Evolutionary conservation across 2,329 filamentous ascomycete genomes (phyloP).

Genomic region (Xylariaceae sp.): DNA sequence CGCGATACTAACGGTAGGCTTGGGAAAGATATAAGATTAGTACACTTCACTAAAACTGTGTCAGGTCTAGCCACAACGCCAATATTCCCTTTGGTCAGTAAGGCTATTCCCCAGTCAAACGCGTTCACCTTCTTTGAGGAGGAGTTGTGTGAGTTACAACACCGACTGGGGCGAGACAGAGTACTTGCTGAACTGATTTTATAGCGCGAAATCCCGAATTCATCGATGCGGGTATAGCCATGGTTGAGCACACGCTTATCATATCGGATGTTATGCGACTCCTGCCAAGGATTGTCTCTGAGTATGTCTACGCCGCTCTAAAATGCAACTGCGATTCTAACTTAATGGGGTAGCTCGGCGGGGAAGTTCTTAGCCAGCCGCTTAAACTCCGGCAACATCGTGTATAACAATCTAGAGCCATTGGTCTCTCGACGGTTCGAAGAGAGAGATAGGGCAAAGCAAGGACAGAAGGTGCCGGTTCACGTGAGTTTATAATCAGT

Average conservation of each 20-base stretch:
- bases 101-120: constrained; percentile 6
- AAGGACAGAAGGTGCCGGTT: constrained; percentile 1
- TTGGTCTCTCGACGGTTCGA: constrained; percentile 2
- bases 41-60: too few species aligned
- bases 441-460: constrained; percentile 1
- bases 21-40: too few species aligned
- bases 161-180: background rate
- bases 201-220: too few species aligned
- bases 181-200: too few species aligned
- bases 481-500: constrained; percentile 2
- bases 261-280: constrained; percentile 18
- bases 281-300: constrained; percentile 6
- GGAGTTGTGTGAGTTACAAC: constrained; percentile 6
- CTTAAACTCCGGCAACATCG: constrained; percentile 1
- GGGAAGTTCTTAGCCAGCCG: constrained; percentile 1
- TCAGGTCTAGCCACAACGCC: too few species aligned
- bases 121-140: constrained; percentile 10
- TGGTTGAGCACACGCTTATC: constrained; percentile 19
- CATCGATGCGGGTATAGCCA: constrained; percentile 11
- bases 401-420: constrained; percentile 3
- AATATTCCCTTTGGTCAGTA: constrained; percentile 5
- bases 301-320: constrained; percentile 1
- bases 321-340: too few species aligned
- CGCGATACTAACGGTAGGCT: too few species aligned
- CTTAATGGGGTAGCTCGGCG: background rate